A percentile compares a stretch with the other conserved stretches of the same genome.
Evolutionary conservation across 2,329 filamentous ascomycete species (phyloP).

Genomic region (Apiospora sp.): DNA sequence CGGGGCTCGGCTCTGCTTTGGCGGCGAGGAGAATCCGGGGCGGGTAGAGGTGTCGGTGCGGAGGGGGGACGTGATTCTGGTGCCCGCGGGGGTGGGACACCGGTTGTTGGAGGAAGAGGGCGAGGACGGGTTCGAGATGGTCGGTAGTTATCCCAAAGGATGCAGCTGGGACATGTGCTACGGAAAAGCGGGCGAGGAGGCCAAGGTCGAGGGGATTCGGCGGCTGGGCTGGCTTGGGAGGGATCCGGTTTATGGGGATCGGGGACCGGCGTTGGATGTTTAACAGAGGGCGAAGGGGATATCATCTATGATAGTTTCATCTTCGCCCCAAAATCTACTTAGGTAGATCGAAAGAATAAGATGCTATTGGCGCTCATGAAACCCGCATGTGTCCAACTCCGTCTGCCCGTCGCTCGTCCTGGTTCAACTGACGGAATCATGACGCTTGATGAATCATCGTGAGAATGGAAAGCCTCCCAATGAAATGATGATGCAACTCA

Average conservation of each 20-base stretch:
- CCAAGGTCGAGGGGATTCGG: slow-evolving; percentile 56
- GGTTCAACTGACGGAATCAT: too few species aligned
- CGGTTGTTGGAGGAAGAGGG: slow-evolving; percentile 62
- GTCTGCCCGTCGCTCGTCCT: too few species aligned
- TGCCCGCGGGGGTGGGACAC: slow-evolving; percentile 72
- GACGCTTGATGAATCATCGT: too few species aligned
- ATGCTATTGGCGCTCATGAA: too few species aligned
- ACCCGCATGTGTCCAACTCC: too few species aligned
- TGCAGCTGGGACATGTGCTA: slow-evolving; percentile 77
- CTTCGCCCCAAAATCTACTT: too few species aligned
- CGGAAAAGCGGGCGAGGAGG: slow-evolving; percentile 63
- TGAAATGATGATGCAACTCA: too few species aligned
- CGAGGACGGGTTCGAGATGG: slow-evolving; percentile 66
- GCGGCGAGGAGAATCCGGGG: slow-evolving; percentile 66
- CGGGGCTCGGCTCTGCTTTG: slow-evolving; percentile 69
- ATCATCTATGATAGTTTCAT: too few species aligned
- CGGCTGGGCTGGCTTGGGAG: slow-evolving; percentile 62
- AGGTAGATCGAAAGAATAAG: too few species aligned
- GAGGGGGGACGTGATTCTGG: slow-evolving; percentile 68
- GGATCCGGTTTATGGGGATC: slow-evolving; percentile 67
- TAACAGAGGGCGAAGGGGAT: not conserved
- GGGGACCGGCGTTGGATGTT: slow-evolving; percentile 51
- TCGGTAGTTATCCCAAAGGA: slow-evolving; percentile 69
- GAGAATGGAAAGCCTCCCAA: too few species aligned
- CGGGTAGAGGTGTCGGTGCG: slow-evolving; percentile 63